Base-by-base conservation (phyloP, 805 yeast species). In the Pichia californica region DNA sequence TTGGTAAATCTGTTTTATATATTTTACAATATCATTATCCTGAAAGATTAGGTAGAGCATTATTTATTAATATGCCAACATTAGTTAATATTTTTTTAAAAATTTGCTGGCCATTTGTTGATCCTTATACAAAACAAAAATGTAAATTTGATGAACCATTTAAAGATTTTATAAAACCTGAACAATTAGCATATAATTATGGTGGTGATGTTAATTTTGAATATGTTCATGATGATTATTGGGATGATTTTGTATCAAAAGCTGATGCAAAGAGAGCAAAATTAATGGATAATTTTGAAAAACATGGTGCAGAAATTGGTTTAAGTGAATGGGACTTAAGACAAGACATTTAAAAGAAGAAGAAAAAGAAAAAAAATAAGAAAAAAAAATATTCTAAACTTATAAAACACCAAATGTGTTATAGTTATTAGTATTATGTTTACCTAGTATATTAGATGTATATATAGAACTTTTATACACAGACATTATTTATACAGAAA, bases 21-120 rank as follows among this genome's bases (percentile, higher is more conserved):
- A 93, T 93, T 57, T 68, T 93, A 55, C 99, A 93, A 66, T 88
- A 94, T 31, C 99, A 93, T 65, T 93, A 93, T 61, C 99, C 99
- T 7, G 99, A 93, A 62, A 77, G 99, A 55, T 72, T 93, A 47
- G 99, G 99, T 21, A 78, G 84, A 58, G 97, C 97, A 0, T 70
- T 89, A 44, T 74, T 93, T 46, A 84, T 94, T 47, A 91, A 93
- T 64, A 88, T 93, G 52, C 98, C 98, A n/a, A 81, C 91, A 76
- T 67, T 88, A 41, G 97, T 91, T 7, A 86, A 95, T 88, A 81
- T 95, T 11, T 93, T 93, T 57, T 70, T 93, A 54, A 93, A 88
- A 67, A 69, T 93, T 49, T 88, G 93, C 52, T 88, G 87, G 63
- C 99, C 99, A 3, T 93, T 93, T 64, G 94, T 93, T 52, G 99